Conservation (phyloP, 2,329 filamentous ascomycete genomes). For the Aspergillus aculeatus region DNA sequence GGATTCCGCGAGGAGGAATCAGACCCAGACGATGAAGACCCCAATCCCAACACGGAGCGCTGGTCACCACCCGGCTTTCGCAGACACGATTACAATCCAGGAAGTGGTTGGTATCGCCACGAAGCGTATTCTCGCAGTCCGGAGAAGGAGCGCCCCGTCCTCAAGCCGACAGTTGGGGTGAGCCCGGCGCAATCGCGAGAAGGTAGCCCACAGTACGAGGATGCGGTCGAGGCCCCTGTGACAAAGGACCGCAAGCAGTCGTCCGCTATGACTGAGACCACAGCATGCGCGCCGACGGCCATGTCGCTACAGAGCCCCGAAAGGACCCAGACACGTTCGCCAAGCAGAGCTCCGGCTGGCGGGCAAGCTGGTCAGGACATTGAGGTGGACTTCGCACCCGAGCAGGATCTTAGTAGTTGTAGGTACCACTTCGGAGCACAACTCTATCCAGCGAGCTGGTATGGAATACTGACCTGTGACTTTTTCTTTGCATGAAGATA, state of each 20-base stretch:
- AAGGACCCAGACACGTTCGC: constrained; percentile 59
- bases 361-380: constrained; percentile 27
- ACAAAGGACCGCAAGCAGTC: constrained; percentile 27
- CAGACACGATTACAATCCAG: constrained; percentile 48
- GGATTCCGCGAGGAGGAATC: constrained; percentile 59
- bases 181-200: constrained; percentile 57
- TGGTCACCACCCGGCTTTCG: constrained; percentile 68
- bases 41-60: constrained; percentile 45
- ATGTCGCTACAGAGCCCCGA: constrained; percentile 55
- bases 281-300: constrained; percentile 46
- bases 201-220: constrained; percentile 60
- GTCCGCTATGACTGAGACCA: constrained; percentile 27
- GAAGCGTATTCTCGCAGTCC: constrained; percentile 48
- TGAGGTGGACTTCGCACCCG: constrained; percentile 38
- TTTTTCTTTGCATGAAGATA: constrained; percentile 56
- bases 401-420: constrained; percentile 52
- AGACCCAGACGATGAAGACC: constrained; percentile 41
- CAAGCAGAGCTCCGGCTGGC: constrained; percentile 48
- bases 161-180: constrained; percentile 42
- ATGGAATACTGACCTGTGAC: constrained; percentile 34
- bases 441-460: constrained; percentile 27
- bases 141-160: constrained; percentile 36
- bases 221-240: constrained; percentile 49
- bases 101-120: constrained; percentile 57
- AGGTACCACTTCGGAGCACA: constrained; percentile 34